These are phyloP conservation scores for Pyrenochaeta sp. DNA, from an alignment of 2,329 filamentous ascomycete species.

Conservation along the genomic window DNA sequence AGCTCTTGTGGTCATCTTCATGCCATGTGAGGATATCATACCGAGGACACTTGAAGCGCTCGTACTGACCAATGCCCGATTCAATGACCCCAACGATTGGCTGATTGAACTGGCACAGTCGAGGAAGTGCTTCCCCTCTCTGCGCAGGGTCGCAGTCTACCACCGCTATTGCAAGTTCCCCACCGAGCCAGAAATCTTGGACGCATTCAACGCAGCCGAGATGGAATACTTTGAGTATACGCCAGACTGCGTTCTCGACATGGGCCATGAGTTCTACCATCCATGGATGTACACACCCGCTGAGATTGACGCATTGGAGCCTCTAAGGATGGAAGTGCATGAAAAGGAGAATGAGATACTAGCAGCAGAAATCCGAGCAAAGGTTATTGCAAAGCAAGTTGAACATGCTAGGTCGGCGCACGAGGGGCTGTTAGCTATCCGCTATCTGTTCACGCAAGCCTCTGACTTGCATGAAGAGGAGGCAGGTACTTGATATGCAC, in stretches of 20 bases:
- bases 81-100: background rate
- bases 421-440: too few species aligned
- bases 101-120: background rate
- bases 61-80: background rate
- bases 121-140: background rate
- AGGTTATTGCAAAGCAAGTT: too few species aligned
- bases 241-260: background rate
- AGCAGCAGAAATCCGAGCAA: too few species aligned
- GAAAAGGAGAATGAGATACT: background rate
- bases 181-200: too few species aligned
- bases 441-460: too few species aligned
- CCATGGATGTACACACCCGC: constrained; percentile 1
- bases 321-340: too few species aligned
- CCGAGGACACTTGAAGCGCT: background rate
- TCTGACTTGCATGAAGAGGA: too few species aligned
- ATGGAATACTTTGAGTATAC: background rate
- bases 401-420: too few species aligned
- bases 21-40: background rate
- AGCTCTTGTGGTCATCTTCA: background rate
- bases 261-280: background rate
- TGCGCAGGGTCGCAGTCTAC: background rate
- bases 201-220: background rate
- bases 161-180: background rate
- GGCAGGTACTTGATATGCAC: too few species aligned
- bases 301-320: background rate